These are phyloP conservation scores for Tetraselmis chui DNA, from an alignment of 139 green algal species.

Conservation along the genomic window DNA sequence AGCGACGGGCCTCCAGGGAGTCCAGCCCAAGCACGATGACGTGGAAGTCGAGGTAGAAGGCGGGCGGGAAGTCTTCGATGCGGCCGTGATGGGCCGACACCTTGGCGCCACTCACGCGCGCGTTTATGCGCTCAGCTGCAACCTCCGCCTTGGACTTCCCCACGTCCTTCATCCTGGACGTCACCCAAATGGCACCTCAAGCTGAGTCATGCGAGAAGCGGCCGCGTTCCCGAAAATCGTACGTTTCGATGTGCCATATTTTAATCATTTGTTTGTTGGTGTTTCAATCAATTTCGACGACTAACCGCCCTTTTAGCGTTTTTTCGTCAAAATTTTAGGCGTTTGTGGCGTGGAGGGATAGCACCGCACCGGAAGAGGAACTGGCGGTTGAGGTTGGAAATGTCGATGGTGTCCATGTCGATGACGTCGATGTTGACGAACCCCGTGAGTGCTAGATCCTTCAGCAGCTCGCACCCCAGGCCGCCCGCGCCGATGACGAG, in stretches of 20 bases:
- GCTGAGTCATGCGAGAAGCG: too few species aligned
- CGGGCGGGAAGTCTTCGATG: conserved; percentile 91
- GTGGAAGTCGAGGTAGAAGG: conserved; percentile 91
- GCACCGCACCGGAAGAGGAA: conserved; percentile 88
- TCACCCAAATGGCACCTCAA: too few species aligned
- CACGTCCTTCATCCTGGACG: conserved; percentile 78
- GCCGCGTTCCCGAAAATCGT: too few species aligned
- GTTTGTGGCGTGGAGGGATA: too few species aligned
- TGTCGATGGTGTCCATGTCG: conserved; percentile 99
- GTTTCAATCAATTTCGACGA: too few species aligned
- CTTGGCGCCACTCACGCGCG: conserved; percentile 66
- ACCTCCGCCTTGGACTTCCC: conserved; percentile 89
- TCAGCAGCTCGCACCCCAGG: conserved; percentile 98
- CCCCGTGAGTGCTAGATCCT: conserved; percentile 91
- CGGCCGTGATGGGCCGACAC: conserved; percentile 80
- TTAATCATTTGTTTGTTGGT: too few species aligned
- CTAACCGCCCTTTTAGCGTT: too few species aligned
- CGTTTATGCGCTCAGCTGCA: conserved; percentile 76
- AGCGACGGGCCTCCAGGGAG: conserved; percentile 90
- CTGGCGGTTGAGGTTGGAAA: conserved; percentile 97
- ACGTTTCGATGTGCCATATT: too few species aligned
- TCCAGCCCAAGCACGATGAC: conserved; percentile 94
- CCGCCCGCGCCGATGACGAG: conserved; percentile 92
- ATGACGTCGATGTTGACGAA: conserved; percentile 98
- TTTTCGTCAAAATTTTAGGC: too few species aligned